Percentiles rank a stretch among this genome's conserved stretches.
phyloP scores from a whole-genome alignment of 2,329 filamentous ascomycete species.

The Dothistroma pini region DNA sequence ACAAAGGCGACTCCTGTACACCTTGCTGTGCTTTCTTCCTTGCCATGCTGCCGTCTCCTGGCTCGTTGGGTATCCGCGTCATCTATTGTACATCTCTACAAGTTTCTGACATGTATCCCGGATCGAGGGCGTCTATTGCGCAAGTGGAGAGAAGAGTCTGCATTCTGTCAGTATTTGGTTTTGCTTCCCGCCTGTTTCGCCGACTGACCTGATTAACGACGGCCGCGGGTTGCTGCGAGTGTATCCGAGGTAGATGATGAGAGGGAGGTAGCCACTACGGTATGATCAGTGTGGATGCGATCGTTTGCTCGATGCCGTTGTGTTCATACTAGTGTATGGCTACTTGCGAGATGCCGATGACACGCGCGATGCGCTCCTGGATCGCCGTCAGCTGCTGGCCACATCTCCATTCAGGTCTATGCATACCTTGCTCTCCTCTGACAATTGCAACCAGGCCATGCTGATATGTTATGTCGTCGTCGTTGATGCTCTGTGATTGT shows the following conservation, averaged over 20 bases:
- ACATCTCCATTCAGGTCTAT: background rate
- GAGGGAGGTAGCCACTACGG: constrained; percentile 82
- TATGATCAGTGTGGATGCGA: constrained; percentile 14
- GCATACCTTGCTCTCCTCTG: constrained; percentile 92
- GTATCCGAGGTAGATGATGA: constrained; percentile 97
- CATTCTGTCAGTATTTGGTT: constrained; percentile 11
- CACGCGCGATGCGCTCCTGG: constrained; percentile 94
- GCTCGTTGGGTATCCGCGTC: background rate
- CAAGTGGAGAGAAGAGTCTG: constrained; percentile 32
- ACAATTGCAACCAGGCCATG: constrained; percentile 57
- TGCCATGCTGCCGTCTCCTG: background rate
- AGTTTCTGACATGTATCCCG: background rate
- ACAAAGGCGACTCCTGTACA: constrained; percentile 7
- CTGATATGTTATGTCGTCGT: constrained; percentile 6
- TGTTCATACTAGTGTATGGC: constrained; percentile 85
- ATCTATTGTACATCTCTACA: constrained; percentile 20
- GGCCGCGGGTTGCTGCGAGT: constrained; percentile 90
- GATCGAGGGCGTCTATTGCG: constrained; percentile 25
- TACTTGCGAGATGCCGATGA: constrained; percentile 91
- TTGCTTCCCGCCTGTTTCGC: background rate
- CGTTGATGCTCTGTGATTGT: background rate
- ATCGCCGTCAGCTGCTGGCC: constrained; percentile 26
- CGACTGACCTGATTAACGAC: constrained; percentile 62
- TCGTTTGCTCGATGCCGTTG: background rate
- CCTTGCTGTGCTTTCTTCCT: constrained; percentile 18